Percentiles rank a stretch among this genome's conserved stretches.
These are phyloP conservation scores for Botryotinia narcissicola DNA, from an alignment of 2,329 filamentous ascomycete genomes.

Conservation along the genomic window DNA sequence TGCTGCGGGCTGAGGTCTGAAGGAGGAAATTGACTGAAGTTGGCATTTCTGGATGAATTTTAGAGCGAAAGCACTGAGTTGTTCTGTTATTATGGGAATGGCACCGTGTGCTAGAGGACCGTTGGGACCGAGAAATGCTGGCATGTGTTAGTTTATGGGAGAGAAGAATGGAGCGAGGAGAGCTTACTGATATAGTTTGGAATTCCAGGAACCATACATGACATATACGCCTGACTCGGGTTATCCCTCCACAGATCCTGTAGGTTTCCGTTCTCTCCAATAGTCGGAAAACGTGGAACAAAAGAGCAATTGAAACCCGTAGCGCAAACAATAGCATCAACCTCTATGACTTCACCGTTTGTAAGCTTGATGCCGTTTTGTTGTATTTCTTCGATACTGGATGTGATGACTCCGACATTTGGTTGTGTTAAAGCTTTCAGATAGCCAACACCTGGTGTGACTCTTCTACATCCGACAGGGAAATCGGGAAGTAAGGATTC, in stretches of 20 bases:
- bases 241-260: conserved; percentile 34
- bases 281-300: conserved; percentile 31
- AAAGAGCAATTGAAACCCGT: conserved; percentile 39
- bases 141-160: no score
- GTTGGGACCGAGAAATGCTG: conserved; percentile 38
- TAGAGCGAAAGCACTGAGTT: conserved; percentile 49
- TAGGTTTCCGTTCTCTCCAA: conserved; percentile 27
- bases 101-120: conserved; percentile 37
- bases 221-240: conserved; percentile 38
- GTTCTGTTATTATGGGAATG: conserved; percentile 44
- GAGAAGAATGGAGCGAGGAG: background rate
- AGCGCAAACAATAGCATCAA: conserved; percentile 43
- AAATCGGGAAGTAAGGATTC: conserved; percentile 46
- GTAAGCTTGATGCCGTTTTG: conserved; percentile 45
- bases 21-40: conserved; percentile 43
- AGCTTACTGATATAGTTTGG: conserved; percentile 29
- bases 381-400: conserved; percentile 45
- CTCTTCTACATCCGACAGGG: conserved; percentile 43
- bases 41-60: conserved; percentile 46
- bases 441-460: conserved; percentile 45
- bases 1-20: conserved; percentile 43
- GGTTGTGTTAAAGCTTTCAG: conserved; percentile 49
- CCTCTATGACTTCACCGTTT: conserved; percentile 36
- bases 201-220: conserved; percentile 34
- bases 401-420: conserved; percentile 51